phyloP scores from a whole-genome alignment of 805 yeast genomes.

The Pichia exigua region DNA sequence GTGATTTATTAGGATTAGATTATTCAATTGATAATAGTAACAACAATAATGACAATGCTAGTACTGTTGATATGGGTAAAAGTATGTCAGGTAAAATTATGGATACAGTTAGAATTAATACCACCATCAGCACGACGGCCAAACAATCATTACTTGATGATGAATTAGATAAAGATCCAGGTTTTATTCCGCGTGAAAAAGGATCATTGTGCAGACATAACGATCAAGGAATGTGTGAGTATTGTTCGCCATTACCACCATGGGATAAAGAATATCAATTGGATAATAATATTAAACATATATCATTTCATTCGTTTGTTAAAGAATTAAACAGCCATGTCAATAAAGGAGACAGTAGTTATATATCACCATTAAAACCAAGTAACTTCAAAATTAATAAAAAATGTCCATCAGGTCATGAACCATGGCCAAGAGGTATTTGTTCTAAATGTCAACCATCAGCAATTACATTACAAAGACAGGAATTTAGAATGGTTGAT shows the following conservation, averaged over 20 bases:
- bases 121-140: constrained; percentile 3
- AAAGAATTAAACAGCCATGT: constrained; percentile 61
- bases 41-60: constrained; percentile 15
- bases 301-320: constrained; percentile 77
- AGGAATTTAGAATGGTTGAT: constrained; percentile 90
- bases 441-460: constrained; percentile 97
- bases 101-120: too few species aligned
- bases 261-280: constrained; percentile 78
- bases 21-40: constrained; percentile 10
- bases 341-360: constrained; percentile 57
- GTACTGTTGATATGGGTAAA: background rate
- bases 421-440: constrained; percentile 91
- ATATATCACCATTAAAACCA: constrained; percentile 72
- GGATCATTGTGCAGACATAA: constrained; percentile 76
- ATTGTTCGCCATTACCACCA: constrained; percentile 92
- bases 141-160: constrained; percentile 63
- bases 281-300: constrained; percentile 75
- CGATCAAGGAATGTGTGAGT: constrained; percentile 95
- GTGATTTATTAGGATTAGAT: constrained; percentile 46
- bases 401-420: constrained; percentile 72
- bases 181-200: constrained; percentile 59
- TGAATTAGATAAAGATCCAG: constrained; percentile 54
- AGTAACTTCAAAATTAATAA: constrained; percentile 59
- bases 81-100: constrained; percentile 10
- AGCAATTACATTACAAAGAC: constrained; percentile 86